phyloP scores from a whole-genome alignment of 1,284 basidiomycete species.

The Exsudoporus floridanus region DNA sequence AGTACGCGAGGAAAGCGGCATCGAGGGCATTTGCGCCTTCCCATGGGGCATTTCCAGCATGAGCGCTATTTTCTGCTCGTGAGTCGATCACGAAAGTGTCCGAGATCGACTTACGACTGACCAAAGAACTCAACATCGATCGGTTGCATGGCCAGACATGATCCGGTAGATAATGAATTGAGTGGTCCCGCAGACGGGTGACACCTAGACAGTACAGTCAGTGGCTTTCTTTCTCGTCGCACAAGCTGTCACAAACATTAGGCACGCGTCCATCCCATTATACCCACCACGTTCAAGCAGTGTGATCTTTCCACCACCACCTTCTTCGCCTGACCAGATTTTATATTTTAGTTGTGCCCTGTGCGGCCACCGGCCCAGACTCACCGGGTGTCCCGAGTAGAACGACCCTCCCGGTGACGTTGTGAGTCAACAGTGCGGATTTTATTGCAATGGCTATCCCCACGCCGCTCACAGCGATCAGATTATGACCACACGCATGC shows the following conservation, averaged over 20 bases:
- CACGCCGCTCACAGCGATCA: constrained; percentile 81
- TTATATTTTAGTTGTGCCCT: constrained; percentile 10
- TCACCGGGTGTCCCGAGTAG: constrained; percentile 83
- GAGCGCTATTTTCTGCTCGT: constrained; percentile 49
- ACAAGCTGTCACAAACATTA: constrained; percentile 53
- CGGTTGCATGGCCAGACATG: constrained; percentile 57
- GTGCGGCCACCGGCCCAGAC: constrained; percentile 8
- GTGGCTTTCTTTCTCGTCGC: constrained; percentile 3
- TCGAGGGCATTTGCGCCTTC: constrained; percentile 84
- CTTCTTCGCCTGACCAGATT: constrained; percentile 64
- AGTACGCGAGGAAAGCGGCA: constrained; percentile 80
- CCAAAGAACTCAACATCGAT: constrained; percentile 68
- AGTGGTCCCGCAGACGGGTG: constrained; percentile 57
- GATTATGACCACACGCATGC: constrained; percentile 84
- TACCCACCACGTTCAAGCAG: constrained; percentile 75
- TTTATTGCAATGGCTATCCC: constrained; percentile 75
- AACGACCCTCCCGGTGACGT: constrained; percentile 70
- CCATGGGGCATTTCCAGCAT: constrained; percentile 77
- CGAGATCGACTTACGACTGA: constrained; percentile 48
- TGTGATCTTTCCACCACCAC: constrained; percentile 73
- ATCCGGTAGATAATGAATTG: constrained; percentile 48
- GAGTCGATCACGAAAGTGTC: not conserved
- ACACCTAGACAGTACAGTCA: constrained; percentile 46
- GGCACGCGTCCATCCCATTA: constrained; percentile 71
- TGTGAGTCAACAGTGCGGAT: constrained; percentile 60